These are phyloP conservation scores for Salvia miltiorrhiza DNA, from an alignment of 257 asterid species.

Conservation along the genomic window DNA sequence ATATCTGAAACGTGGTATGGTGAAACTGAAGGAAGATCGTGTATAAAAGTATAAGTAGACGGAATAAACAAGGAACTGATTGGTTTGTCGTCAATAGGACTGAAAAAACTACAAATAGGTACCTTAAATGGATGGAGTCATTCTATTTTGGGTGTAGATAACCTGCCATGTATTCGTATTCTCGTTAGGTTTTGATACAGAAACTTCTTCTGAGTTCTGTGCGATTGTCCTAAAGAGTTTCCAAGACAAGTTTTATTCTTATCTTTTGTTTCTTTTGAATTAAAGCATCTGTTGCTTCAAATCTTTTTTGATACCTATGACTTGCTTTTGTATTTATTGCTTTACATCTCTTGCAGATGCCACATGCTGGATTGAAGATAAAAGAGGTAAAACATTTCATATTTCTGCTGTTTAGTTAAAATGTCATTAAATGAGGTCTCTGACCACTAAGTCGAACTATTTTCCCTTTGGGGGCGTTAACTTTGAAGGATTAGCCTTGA, in stretches of 20 bases:
- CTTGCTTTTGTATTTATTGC: constrained; percentile 14
- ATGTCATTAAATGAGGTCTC: neutral
- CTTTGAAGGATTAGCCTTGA: too few relatives aligned
- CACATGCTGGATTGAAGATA: constrained; percentile 61
- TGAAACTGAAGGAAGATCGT: neutral
- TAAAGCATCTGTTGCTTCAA: neutral
- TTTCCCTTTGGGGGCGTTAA: too few relatives aligned
- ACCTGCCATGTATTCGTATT: too few relatives aligned
- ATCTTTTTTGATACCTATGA: neutral
- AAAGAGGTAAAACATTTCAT: constrained; percentile 54
- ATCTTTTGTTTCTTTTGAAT: neutral
- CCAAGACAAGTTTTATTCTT: neutral
- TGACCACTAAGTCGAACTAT: neutral
- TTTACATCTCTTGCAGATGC: constrained; percentile 50
- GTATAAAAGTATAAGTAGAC: too few relatives aligned
- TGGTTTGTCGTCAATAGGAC: constrained; percentile 1
- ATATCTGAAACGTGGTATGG: neutral
- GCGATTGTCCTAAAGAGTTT: neutral
- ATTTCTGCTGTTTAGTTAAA: neutral
- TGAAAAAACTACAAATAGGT: too few relatives aligned
- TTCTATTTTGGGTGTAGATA: too few relatives aligned
- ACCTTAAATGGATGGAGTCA: too few relatives aligned
- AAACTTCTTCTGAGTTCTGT: neutral
- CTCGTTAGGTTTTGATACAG: too few relatives aligned
- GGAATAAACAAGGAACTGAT: neutral